Base-by-base conservation (phyloP, 2,329 filamentous ascomycete species). In the Hypoxylon sp. region DNA sequence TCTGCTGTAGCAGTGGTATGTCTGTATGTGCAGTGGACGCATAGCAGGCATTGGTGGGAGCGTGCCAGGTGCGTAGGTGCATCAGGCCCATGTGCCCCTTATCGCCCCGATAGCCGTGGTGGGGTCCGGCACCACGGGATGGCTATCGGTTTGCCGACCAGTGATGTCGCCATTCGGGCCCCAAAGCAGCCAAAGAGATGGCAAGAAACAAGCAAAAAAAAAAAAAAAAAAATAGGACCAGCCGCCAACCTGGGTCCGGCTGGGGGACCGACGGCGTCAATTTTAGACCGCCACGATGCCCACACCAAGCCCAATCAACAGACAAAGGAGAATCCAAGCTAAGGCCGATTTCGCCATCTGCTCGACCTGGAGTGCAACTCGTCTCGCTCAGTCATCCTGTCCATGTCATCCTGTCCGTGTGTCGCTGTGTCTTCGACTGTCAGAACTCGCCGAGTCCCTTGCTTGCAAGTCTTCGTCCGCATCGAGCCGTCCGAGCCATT, bases 151-250 rank as follows among this genome's bases (percentile, higher is more conserved):
- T 55, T 50, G 9, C 13, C 27, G 9, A 17, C n/a, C 31, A 63
- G 68, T 55, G 69, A 75, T 75, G 73, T 75, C 74, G 73, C 74
- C 73, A 75, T 75, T 71, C 67, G 70, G 59, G 68, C 71, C 69
- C 69, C 69, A 72, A 69, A 75, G 73, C 74, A 75, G 57, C 50
- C 50, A n/a, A n/a, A n/a, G n/a, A n/a, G n/a, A n/a, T n/a, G n/a
- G n/a, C n/a, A n/a, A n/a, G n/a, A n/a, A n/a, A n/a, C n/a, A n/a
- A n/a, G n/a, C n/a, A 55, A 49, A 57, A 56, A 23, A 42, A 60
- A 48, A 58, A 49, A 72, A 38, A 72, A n/a, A 49, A 55, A 35
- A 72, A 75, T 23, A 66, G 41, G 26, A 47, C 9, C 15, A 47
- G 46, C 41, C 33, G 45, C 20, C 10, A 45, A 37, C n/a, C n/a